Conservation (phyloP, 306 rosid species). For the Calophaca sinica region DNA sequence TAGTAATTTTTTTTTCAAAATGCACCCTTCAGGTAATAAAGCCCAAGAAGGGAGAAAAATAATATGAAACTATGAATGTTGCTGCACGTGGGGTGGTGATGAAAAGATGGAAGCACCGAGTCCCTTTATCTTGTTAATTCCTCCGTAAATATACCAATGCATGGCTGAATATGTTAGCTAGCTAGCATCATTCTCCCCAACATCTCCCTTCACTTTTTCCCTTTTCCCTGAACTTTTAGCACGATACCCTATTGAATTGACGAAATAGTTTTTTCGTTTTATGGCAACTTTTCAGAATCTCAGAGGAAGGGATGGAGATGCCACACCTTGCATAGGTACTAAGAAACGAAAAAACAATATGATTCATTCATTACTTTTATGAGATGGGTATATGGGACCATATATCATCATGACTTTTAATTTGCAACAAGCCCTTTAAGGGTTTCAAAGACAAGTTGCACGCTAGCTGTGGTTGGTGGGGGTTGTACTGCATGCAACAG, state of each 20-base stretch:
- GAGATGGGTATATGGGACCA: constrained; percentile 53
- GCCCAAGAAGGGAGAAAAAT: neutral
- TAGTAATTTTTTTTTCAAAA: no score
- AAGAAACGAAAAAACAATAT: constrained; percentile 79
- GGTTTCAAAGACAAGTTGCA: constrained; percentile 47
- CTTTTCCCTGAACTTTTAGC: constrained; percentile 39
- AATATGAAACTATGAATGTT: neutral
- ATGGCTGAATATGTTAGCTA: constrained; percentile 6
- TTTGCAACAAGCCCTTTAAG: constrained; percentile 8
- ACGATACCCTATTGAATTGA: neutral
- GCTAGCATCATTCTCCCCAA: constrained; percentile 34
- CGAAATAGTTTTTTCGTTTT: neutral
- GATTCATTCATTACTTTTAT: constrained; percentile 43
- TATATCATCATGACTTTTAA: neutral
- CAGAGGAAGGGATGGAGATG: constrained; percentile 44
- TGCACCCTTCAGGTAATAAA: no score
- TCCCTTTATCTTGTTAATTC: constrained; percentile 8
- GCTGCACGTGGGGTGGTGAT: constrained; percentile 30
- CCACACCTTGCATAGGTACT: constrained; percentile 53
- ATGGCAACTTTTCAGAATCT: constrained; percentile 53
- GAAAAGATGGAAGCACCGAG: neutral
- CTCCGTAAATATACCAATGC: neutral
- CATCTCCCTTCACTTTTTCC: neutral
- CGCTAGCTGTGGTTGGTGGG: constrained; percentile 55
- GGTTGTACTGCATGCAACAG: constrained; percentile 32